Evolutionary conservation across 2,329 filamentous ascomycete species (phyloP), one percentile per base, ranked within the genome.

Genomic region (Stenocarpella maydis): DNA sequence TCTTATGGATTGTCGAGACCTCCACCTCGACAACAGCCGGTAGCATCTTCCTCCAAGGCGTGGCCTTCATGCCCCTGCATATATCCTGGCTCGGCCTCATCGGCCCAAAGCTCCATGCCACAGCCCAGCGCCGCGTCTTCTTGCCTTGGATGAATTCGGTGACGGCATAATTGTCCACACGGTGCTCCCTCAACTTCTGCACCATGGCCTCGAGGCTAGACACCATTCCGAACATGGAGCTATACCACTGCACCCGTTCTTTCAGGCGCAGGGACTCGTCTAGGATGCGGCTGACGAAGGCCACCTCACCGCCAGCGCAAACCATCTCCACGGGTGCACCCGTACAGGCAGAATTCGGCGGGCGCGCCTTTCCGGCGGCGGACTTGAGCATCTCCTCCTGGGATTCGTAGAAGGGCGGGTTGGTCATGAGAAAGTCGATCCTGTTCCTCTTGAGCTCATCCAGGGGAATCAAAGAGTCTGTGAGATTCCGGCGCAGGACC

Each of bases 381-480:
- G 91, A 91, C 4, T 83, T 80, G 3, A 86, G 73, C 79, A 98
- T 87, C 63, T 97, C 94, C 6, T 85, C 80, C 3, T 86, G 81
- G 0, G 92, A 94, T n/a, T 84, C 80, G 82, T 98, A 98, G 81
- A 99, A 99, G 0, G 96, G 96, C 0, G 96, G 96, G 74, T 99
- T 99, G 72, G 92, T 95, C 90, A 98, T 97, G 69, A 88, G 90
- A 77, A 98, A 98, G 77, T 95, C 91, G 52, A 97, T 83, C 3
- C 72, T 76, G 9, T 81, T 77, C 5, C 87, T 77, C 26, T 78
- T 79, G 1, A 90, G 76, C 0, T 84, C 83, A 47, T 89, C 82
- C 0, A 94, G 76, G 0, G 92, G 90, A 7, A 98, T 85, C 1
- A 98, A 81, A 0, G 82, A 74, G 43, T 86, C 87, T 0, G 81